Evolutionary conservation across 164 flowering plant genomes (phyloP).

Genomic region (Akebia trifoliata): DNA sequence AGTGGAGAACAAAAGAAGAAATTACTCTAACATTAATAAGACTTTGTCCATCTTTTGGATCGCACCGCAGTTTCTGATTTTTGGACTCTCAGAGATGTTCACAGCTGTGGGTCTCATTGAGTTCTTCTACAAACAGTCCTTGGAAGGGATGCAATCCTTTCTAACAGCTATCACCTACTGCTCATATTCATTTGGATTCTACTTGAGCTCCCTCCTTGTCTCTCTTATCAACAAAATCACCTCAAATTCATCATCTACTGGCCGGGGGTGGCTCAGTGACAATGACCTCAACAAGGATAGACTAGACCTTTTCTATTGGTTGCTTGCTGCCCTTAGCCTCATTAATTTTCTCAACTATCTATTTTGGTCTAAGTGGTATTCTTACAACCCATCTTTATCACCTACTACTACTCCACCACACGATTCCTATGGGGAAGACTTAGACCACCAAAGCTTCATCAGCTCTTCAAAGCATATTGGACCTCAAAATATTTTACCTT

Average conservation of each 20-base stretch:
- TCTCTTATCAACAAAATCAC: constrained; percentile 57
- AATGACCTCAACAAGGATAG: constrained; percentile 65
- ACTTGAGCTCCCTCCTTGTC: constrained; percentile 56
- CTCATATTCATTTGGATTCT: constrained; percentile 80
- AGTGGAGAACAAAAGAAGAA: constrained; percentile 58
- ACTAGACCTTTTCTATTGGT: constrained; percentile 67
- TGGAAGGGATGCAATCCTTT: constrained; percentile 67
- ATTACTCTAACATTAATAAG: constrained; percentile 12
- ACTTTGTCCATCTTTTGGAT: constrained; percentile 60
- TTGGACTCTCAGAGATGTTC: constrained; percentile 74
- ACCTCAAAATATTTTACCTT: constrained; percentile 24
- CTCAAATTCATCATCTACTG: constrained; percentile 17
- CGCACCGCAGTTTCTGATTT: constrained; percentile 61
- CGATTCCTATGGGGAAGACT: constrained; percentile 20
- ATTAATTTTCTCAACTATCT: constrained; percentile 60
- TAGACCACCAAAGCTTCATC: constrained; percentile 20
- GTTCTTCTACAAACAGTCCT: constrained; percentile 65
- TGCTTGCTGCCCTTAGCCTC: constrained; percentile 55
- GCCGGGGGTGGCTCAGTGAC: constrained; percentile 59
- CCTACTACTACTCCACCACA: constrained; percentile 15
- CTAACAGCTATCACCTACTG: constrained; percentile 71
- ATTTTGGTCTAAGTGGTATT: constrained; percentile 65
- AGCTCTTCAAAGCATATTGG: constrained; percentile 26
- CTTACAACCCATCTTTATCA: constrained; percentile 30
- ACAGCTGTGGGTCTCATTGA: constrained; percentile 75